Evolutionary conservation across 208 protist genomes (phyloP).

Genomic region (Leishmania arabica): DNA sequence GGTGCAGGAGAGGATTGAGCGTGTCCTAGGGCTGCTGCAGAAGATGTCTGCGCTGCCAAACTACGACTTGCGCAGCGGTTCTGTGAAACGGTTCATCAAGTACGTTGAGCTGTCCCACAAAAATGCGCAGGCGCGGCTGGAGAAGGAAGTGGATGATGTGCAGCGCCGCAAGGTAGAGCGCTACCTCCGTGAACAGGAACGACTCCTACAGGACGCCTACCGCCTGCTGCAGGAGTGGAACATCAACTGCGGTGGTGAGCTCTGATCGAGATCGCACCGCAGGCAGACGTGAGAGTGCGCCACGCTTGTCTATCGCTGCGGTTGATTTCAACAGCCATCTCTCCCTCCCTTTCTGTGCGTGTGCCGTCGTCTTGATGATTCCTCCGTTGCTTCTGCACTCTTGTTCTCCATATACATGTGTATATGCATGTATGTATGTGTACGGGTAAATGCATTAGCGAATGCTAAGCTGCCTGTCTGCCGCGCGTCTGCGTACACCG

Average conservation of each 20-base stretch:
- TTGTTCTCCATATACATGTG: background rate
- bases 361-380: background rate
- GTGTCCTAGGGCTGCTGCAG: conserved; percentile 44
- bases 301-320: background rate
- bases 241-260: conserved; percentile 26
- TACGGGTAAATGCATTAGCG: background rate
- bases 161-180: conserved; percentile 49
- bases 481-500: background rate
- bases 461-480: background rate
- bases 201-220: conserved; percentile 48
- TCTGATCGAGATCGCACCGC: conserved; percentile 5
- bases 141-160: conserved; percentile 40
- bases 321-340: too few species aligned
- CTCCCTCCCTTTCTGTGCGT: background rate
- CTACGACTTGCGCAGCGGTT: conserved; percentile 75
- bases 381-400: background rate
- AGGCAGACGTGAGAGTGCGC: background rate
- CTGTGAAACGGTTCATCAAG: conserved; percentile 73
- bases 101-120: conserved; percentile 61
- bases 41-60: conserved; percentile 59
- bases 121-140: conserved; percentile 43
- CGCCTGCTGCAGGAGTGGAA: conserved; percentile 51
- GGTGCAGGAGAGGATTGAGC: conserved; percentile 46
- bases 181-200: conserved; percentile 64
- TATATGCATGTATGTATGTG: background rate